Conservation (phyloP, 495 filamentous ascomycete species). For the Penicillium macrosclerotiorum region DNA sequence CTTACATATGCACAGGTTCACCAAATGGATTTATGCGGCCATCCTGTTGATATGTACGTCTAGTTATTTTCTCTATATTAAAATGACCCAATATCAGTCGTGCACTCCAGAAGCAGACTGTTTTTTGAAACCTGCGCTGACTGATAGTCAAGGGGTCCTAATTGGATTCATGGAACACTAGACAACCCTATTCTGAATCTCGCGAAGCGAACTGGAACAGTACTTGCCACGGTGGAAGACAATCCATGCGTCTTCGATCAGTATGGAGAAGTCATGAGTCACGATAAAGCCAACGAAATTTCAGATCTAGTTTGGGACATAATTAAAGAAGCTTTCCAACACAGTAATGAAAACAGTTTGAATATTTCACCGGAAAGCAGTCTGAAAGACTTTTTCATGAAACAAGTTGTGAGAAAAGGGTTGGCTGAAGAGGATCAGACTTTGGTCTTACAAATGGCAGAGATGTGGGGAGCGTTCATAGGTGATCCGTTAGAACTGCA, state of each 20-base stretch:
- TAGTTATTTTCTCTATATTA: too few species aligned
- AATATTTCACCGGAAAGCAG: not conserved
- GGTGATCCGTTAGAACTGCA: not conserved
- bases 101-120: too few species aligned
- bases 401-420: not conserved
- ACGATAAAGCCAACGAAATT: too few species aligned
- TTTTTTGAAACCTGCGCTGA: too few species aligned
- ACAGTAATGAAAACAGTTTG: not conserved
- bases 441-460: not conserved
- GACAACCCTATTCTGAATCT: not conserved
- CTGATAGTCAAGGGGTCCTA: too few species aligned
- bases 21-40: not conserved
- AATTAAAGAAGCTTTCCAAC: not conserved
- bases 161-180: not conserved
- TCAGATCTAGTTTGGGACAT: not conserved
- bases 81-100: too few species aligned
- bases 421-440: not conserved
- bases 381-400: not conserved
- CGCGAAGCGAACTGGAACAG: not conserved
- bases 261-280: not conserved
- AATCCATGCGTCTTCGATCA: not conserved
- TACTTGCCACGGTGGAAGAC: not conserved
- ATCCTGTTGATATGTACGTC: not conserved
- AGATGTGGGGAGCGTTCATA: conserved; percentile 1
- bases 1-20: too few species aligned